phyloP scores from a whole-genome alignment of 2,329 filamentous ascomycete species.

The Aspergillus nomiae region DNA sequence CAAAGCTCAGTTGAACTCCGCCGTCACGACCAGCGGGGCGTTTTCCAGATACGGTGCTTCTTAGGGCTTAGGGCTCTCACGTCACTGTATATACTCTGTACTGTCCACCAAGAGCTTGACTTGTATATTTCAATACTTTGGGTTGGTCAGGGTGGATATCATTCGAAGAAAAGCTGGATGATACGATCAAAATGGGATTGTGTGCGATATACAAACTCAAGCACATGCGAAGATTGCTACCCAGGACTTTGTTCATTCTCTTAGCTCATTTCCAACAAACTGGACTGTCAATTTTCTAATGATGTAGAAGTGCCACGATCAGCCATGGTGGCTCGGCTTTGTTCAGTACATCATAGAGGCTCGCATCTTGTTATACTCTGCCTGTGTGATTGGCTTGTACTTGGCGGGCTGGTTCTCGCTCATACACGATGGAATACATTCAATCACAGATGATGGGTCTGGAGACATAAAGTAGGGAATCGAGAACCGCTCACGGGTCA shows the following conservation, averaged over 20 bases:
- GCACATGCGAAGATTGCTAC: not conserved
- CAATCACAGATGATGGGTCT: constrained; percentile 53
- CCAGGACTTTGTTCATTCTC: not conserved
- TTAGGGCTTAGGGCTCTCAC: constrained; percentile 24
- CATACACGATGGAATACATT: constrained; percentile 54
- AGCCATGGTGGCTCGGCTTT: not conserved
- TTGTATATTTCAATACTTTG: too few relatives aligned
- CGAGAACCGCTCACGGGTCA: constrained; percentile 58
- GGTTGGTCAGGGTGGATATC: too few relatives aligned
- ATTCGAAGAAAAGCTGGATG: not conserved
- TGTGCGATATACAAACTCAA: not conserved
- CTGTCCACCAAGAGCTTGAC: too few relatives aligned
- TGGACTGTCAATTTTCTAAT: not conserved
- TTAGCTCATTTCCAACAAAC: not conserved
- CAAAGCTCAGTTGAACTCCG: constrained; percentile 12
- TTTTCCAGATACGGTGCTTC: constrained; percentile 10
- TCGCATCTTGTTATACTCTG: constrained; percentile 40
- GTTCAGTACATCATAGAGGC: constrained; percentile 27
- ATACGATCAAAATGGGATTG: not conserved
- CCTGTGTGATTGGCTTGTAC: constrained; percentile 53
- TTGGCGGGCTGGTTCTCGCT: constrained; percentile 48
- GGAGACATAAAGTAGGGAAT: constrained; percentile 63
- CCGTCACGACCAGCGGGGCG: constrained; percentile 8
- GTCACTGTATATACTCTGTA: too few relatives aligned
- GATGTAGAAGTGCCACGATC: not conserved